phyloP scores from a whole-genome alignment of 371 early-diverging fungal species.

The Mucor lusitanicus region DNA sequence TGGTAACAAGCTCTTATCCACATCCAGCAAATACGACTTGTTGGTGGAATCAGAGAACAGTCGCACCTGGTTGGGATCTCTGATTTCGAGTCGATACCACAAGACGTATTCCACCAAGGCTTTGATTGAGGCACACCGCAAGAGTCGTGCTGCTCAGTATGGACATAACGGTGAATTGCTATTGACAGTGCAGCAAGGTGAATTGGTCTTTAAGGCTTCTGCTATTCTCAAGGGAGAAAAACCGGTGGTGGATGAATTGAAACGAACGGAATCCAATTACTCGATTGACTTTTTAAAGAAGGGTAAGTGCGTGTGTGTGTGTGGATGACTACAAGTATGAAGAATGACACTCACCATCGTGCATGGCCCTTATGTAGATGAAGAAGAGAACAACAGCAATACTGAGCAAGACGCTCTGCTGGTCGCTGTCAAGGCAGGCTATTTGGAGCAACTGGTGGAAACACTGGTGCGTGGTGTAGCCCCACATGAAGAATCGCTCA shows the following conservation, averaged over 20 bases:
- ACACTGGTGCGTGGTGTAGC: slow-evolving; percentile 54
- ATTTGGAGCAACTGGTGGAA: slow-evolving; percentile 55
- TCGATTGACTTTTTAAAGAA: slow-evolving; percentile 15
- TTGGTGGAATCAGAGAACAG: slow-evolving; percentile 21
- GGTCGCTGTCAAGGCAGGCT: slow-evolving; percentile 55
- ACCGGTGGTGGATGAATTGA: background rate
- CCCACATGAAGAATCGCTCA: slow-evolving; percentile 36
- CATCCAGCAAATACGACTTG: slow-evolving; percentile 5
- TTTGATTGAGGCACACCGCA: slow-evolving; percentile 26
- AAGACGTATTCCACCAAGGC: slow-evolving; percentile 31
- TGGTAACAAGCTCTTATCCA: background rate
- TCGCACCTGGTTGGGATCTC: slow-evolving; percentile 41
- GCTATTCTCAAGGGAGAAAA: slow-evolving; percentile 15
- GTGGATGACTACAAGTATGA: too few relatives aligned
- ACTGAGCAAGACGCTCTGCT: slow-evolving; percentile 11
- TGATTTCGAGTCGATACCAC: slow-evolving; percentile 30
- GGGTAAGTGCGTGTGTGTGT: background rate
- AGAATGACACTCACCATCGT: background rate
- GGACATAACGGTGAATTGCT: slow-evolving; percentile 21
- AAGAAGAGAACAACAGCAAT: background rate
- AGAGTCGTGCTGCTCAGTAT: slow-evolving; percentile 16
- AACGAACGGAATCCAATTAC: slow-evolving; percentile 1
- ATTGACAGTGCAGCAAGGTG: slow-evolving; percentile 19
- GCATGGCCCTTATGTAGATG: background rate
- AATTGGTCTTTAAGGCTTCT: slow-evolving; percentile 31